Evolutionary conservation across 169 alveolate genomes (phyloP), one percentile per base, ranked within the genome.

Genomic region (Cryptosporidium bovis): DNA sequence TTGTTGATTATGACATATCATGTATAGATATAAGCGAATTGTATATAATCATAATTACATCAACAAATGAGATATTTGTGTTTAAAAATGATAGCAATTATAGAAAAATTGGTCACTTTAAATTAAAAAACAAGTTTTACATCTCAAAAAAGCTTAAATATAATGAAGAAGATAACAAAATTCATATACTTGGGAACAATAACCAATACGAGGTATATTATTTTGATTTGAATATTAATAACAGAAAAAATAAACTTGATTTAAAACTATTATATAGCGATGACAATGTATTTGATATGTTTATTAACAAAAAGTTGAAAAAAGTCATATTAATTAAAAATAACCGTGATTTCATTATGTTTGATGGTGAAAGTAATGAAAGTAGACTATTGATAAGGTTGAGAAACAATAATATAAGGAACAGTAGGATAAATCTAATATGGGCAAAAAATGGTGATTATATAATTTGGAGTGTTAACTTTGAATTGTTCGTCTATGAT

Each of bases 161-260:
- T 12, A 44, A 56, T 53, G 83, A 69, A 33, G n/a, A 0, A 20
- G 56, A 34, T 13, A 1, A 55, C n/a, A 31, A 20, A n/a, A 27
- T 69, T 13, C 83, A 69, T 69, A 16, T 51, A 55, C 51, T 69
- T n/a, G 34, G 66, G 8, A 69, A 56, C 60, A 69, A 69, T 12
- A 64, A 31, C 29, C 20, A 51, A 33, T 69, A 69, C 51, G 27
- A 15, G 66, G 29, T 69, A 51, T 51, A 53, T 55, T 24, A 56
- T 18, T 33, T 69, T 12, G 15, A 13, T 27, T 53, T 69, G 2
- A 31, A 33, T 16, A 20, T 13, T 29, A 51, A 56, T 8, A 6
- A 8, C 48, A 8, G 27, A 24, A 0, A 40, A 40, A 8, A 40
- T 8, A 69, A 51, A 55, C 20, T n/a, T 24, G 68, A 51, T 13